Evolutionary conservation across 805 yeast genomes (phyloP).

Genomic region (Diddensiella transvaalensis): DNA sequence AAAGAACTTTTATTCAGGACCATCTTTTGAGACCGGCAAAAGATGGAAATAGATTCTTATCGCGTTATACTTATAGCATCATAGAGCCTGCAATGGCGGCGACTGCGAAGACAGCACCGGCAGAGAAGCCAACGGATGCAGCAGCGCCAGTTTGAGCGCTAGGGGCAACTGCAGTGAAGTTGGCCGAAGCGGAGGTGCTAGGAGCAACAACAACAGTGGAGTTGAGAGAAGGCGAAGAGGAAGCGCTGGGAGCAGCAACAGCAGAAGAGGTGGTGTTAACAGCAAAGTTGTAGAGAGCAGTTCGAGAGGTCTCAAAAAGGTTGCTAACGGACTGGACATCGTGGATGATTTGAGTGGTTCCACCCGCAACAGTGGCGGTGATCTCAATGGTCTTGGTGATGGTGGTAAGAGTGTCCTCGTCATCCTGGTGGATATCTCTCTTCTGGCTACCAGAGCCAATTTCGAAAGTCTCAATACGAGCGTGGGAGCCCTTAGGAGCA

Average conservation of each 20-base stretch:
- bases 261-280: slow-evolving; percentile 8
- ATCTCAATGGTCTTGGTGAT: not conserved
- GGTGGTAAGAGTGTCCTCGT: not conserved
- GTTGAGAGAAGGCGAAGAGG: slow-evolving; percentile 1
- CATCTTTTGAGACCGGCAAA: too few relatives aligned
- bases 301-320: slow-evolving; percentile 11
- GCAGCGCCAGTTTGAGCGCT: slow-evolving; percentile 2
- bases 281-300: slow-evolving; percentile 22
- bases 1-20: too few relatives aligned
- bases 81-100: not conserved
- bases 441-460: slow-evolving; percentile 10
- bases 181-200: slow-evolving; percentile 7
- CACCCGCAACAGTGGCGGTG: not conserved
- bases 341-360: slow-evolving; percentile 6
- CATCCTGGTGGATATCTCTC: not conserved
- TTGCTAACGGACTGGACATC: slow-evolving; percentile 11
- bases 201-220: slow-evolving; percentile 3
- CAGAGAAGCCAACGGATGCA: not conserved
- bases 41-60: too few relatives aligned
- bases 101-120: not conserved
- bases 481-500: slow-evolving; percentile 58
- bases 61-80: too few relatives aligned
- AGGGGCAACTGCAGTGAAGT: slow-evolving; percentile 8
- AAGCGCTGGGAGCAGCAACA: slow-evolving; percentile 5
- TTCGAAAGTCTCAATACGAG: slow-evolving; percentile 68